These are phyloP conservation scores for Mycena albidolilacea DNA, from an alignment of 768 basidiomycete genomes.

Conservation along the genomic window DNA sequence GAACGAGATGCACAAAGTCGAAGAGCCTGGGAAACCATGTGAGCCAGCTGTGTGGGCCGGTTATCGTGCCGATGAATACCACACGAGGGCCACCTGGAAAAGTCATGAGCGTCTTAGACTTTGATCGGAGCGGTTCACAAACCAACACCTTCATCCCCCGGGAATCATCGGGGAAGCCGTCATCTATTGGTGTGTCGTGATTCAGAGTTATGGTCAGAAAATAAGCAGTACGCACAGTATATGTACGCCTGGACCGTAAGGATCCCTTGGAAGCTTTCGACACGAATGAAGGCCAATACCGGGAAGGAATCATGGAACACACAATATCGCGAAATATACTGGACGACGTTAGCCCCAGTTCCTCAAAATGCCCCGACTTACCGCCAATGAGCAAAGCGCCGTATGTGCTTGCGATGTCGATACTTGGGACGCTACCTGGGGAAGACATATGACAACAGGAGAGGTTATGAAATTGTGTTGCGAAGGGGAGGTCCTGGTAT, in stretches of 20 bases:
- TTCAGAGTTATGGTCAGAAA: not conserved
- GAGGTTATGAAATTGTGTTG: not conserved
- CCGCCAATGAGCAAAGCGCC: slow-evolving; percentile 6
- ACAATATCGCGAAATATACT: slow-evolving; percentile 9
- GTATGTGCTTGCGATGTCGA: not conserved
- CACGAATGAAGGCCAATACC: not conserved
- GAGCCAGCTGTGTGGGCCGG: not conserved
- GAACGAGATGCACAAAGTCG: slow-evolving; percentile 7
- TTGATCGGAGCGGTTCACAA: not conserved
- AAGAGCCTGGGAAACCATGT: not conserved
- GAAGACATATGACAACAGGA: not conserved
- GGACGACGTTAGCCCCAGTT: not conserved
- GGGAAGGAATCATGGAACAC: not conserved
- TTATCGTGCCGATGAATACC: not conserved
- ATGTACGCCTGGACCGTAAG: not conserved
- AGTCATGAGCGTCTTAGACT: not conserved
- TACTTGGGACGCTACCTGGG: not conserved
- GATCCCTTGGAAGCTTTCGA: slow-evolving; percentile 5
- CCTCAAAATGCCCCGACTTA: not conserved
- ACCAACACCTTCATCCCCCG: not conserved
- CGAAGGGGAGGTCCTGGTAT: not conserved
- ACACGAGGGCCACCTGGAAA: slow-evolving; percentile 6
- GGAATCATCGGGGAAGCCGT: slow-evolving; percentile 7
- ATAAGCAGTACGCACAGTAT: not conserved
- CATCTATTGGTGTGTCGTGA: not conserved